Conservation (phyloP, 78 protist species). For the Diacronema lutheri region DNA sequence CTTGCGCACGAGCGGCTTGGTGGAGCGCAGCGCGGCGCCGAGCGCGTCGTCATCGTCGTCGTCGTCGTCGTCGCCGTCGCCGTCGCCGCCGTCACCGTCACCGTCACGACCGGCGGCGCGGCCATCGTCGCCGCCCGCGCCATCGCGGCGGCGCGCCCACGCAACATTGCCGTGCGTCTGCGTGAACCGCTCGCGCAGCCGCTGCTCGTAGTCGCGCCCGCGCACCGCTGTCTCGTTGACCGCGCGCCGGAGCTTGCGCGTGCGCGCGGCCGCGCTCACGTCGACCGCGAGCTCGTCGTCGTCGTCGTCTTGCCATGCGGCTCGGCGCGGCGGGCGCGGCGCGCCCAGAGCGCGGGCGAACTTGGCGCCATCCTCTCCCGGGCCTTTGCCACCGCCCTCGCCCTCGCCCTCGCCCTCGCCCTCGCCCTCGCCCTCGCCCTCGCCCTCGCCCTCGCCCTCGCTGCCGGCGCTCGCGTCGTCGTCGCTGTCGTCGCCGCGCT, state of each 20-base stretch:
- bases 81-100: not conserved
- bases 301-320: constrained; percentile 34
- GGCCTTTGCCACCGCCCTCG: not conserved
- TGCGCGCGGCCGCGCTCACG: not conserved
- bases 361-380: too few relatives aligned
- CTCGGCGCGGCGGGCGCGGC: not conserved
- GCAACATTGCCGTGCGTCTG: not conserved
- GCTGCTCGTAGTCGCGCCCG: constrained; percentile 23
- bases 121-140: too few relatives aligned
- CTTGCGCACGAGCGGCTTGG: too few relatives aligned
- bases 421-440: not conserved
- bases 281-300: not conserved
- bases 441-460: not conserved
- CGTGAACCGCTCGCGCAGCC: constrained; percentile 22
- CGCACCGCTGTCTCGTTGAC: not conserved
- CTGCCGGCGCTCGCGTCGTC: too few relatives aligned
- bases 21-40: not conserved
- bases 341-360: too few relatives aligned
- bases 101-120: not conserved
- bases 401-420: not conserved
- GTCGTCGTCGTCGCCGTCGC: not conserved
- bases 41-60: not conserved
- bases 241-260: constrained; percentile 5
- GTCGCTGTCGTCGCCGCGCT: not conserved
- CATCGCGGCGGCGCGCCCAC: not conserved